Evolutionary conservation across 345 rosid species (phyloP).

Genomic region (Litchi chinensis): DNA sequence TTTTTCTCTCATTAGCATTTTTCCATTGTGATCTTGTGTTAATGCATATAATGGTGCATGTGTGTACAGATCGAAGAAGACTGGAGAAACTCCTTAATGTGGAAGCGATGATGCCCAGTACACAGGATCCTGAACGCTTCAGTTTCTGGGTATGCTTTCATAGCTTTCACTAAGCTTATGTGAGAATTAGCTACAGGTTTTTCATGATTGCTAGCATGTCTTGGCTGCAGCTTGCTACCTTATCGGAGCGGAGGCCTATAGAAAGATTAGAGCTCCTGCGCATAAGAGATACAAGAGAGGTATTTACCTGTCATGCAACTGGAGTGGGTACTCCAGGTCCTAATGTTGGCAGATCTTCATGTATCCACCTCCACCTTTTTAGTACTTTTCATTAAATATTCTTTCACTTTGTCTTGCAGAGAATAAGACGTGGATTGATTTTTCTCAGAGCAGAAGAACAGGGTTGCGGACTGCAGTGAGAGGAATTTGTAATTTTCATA

Average conservation of each 20-base stretch:
- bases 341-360: neutral
- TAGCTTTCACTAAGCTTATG: neutral
- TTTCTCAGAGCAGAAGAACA: conserved; percentile 68
- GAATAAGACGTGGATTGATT: conserved; percentile 72
- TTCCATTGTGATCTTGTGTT: conserved; percentile 11
- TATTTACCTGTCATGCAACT: conserved; percentile 21
- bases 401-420: conserved; percentile 43
- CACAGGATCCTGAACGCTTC: conserved; percentile 81
- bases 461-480: conserved; percentile 66
- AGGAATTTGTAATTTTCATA: neutral
- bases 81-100: conserved; percentile 60
- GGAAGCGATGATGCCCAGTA: conserved; percentile 82
- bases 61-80: conserved; percentile 60
- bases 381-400: neutral
- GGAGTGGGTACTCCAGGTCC: no score
- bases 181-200: neutral
- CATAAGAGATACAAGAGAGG: conserved; percentile 84
- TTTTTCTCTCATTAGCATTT: neutral
- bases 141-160: conserved; percentile 81
- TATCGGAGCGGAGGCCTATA: conserved; percentile 72
- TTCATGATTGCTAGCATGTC: conserved; percentile 14
- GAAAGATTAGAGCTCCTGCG: conserved; percentile 88
- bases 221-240: conserved; percentile 70
- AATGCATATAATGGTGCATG: conserved; percentile 3
- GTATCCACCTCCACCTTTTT: neutral